Evolutionary conservation across 768 basidiomycete species (phyloP).

Genomic region (Pleurotus ostreatus): DNA sequence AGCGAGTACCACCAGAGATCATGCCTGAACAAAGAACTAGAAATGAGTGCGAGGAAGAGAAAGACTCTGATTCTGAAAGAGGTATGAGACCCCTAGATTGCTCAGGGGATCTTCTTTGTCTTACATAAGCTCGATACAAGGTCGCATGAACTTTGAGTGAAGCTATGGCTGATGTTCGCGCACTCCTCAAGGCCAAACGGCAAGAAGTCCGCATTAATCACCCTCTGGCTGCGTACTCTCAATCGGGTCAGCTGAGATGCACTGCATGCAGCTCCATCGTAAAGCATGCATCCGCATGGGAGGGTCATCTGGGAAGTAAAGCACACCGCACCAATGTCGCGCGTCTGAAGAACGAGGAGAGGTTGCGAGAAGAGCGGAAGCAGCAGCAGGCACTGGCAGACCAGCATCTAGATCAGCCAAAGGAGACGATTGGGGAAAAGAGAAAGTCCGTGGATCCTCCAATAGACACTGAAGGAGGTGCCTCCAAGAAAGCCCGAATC

Average conservation of each 20-base stretch:
- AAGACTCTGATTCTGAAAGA: too few relatives aligned
- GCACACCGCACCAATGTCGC: slow-evolving; percentile 65
- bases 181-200: slow-evolving; percentile 80
- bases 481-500: slow-evolving; percentile 26
- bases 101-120: neutral
- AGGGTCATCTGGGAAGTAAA: slow-evolving; percentile 83
- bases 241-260: slow-evolving; percentile 68
- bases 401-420: slow-evolving; percentile 19
- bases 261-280: slow-evolving; percentile 55
- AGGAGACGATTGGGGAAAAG: slow-evolving; percentile 30
- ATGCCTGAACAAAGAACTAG: too few relatives aligned
- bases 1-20: too few relatives aligned
- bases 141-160: neutral
- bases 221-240: slow-evolving; percentile 66
- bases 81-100: too few relatives aligned
- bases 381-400: slow-evolving; percentile 28
- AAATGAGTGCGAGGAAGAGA: too few relatives aligned
- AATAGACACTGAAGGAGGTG: slow-evolving; percentile 14
- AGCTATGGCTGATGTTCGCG: slow-evolving; percentile 74
- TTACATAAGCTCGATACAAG: neutral
- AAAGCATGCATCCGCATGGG: slow-evolving; percentile 83
- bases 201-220: slow-evolving; percentile 71
- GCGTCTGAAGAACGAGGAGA: slow-evolving; percentile 54
- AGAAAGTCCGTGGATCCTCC: slow-evolving; percentile 30
- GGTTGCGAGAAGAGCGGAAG: slow-evolving; percentile 30